A percentile compares a stretch with the other conserved stretches of the same genome.
phyloP scores from a whole-genome alignment of 129 eudicot species.

The sunflower (Helianthus annuus) region DNA sequence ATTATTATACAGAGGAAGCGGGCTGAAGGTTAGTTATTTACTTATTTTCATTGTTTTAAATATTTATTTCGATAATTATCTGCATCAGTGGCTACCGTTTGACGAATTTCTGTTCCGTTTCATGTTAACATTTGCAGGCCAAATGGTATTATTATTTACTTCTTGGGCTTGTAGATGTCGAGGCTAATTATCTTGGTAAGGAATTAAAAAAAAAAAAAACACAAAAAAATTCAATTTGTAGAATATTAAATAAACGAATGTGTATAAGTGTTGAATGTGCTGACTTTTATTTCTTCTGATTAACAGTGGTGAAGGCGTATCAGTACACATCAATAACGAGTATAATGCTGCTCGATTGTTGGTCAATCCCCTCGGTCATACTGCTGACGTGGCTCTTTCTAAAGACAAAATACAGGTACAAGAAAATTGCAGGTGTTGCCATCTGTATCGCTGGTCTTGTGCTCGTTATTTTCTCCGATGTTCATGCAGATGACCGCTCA shows the following conservation, averaged over 20 bases:
- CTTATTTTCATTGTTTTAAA: background rate
- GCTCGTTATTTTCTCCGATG: slow-evolving; percentile 82
- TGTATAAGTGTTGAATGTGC: background rate
- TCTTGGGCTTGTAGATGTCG: slow-evolving; percentile 91
- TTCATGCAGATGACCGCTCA: slow-evolving; percentile 82
- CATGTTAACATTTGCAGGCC: slow-evolving; percentile 54
- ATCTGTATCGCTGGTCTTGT: slow-evolving; percentile 90
- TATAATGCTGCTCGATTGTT: slow-evolving; percentile 93
- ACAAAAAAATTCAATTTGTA: background rate
- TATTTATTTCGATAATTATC: background rate
- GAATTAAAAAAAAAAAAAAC: background rate
- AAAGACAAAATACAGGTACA: slow-evolving; percentile 77
- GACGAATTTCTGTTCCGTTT: background rate
- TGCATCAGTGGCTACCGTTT: background rate
- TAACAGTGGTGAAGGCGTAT: slow-evolving; percentile 95
- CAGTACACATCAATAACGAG: slow-evolving; percentile 95
- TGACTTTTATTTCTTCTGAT: slow-evolving; percentile 18
- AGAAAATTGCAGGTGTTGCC: slow-evolving; percentile 69
- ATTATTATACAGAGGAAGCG: slow-evolving; percentile 54
- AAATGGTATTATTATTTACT: slow-evolving; percentile 87
- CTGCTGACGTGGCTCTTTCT: slow-evolving; percentile 85
- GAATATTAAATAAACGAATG: background rate
- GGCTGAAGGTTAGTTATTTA: slow-evolving; percentile 61
- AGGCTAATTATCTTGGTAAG: slow-evolving; percentile 93
- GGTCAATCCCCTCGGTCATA: slow-evolving; percentile 92